Conservation (phyloP, 2,329 filamentous ascomycete species). For the Trichothecium sympodiale region DNA sequence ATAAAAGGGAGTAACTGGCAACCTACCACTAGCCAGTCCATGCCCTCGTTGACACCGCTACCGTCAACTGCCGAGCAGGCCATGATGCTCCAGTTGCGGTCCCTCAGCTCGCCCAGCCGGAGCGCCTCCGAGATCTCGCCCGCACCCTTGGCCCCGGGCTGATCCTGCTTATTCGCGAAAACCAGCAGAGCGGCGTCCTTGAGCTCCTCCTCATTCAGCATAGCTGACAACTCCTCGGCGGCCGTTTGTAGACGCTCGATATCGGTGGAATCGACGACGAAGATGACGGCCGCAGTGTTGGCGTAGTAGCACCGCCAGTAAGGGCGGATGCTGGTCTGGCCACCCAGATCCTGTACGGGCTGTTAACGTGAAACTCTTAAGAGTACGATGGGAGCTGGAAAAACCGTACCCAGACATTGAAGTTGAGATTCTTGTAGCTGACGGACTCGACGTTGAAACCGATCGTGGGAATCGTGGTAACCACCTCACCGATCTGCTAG, state of each 20-base stretch:
- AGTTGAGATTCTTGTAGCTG: slow-evolving; percentile 95
- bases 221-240: slow-evolving; percentile 81
- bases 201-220: slow-evolving; percentile 95
- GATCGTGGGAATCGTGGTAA: slow-evolving; percentile 97
- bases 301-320: slow-evolving; percentile 99
- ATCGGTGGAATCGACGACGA: slow-evolving; percentile 97
- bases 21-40: slow-evolving; percentile 94
- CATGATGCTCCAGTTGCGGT: slow-evolving; percentile 98
- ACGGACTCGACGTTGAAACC: slow-evolving; percentile 99
- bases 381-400: neutral
- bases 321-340: slow-evolving; percentile 95
- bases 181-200: slow-evolving; percentile 86
- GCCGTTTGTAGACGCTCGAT: slow-evolving; percentile 90
- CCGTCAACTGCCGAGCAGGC: slow-evolving; percentile 95
- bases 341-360: slow-evolving; percentile 64
- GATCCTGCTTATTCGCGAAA: slow-evolving; percentile 98
- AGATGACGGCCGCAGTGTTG: slow-evolving; percentile 96
- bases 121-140: slow-evolving; percentile 94
- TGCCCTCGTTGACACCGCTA: slow-evolving; percentile 87
- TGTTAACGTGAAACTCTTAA: slow-evolving; percentile 5
- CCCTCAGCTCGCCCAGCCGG: slow-evolving; percentile 78
- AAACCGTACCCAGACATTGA: slow-evolving; percentile 91
- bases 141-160: slow-evolving; percentile 90
- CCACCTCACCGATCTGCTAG: slow-evolving; percentile 84
- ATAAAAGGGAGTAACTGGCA: neutral